Conservation (phyloP, 257 asterid species). For the Verbena officinalis region DNA sequence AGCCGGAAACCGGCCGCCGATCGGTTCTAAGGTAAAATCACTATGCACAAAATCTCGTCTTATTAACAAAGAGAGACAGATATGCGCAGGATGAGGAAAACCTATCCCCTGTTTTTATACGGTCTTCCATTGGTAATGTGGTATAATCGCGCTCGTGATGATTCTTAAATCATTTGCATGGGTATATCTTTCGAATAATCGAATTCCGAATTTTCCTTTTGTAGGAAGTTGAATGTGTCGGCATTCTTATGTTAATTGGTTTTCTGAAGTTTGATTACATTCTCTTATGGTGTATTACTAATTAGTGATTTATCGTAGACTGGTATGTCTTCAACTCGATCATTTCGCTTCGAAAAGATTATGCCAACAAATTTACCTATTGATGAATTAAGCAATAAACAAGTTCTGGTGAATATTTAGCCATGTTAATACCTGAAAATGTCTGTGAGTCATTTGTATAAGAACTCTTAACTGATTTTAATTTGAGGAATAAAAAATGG, state of each 20-base stretch:
- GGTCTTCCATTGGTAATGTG: no score
- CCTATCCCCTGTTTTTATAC: no score
- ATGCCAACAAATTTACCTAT: not conserved
- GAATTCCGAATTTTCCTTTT: not conserved
- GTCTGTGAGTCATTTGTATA: no score
- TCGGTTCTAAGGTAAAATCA: conserved; percentile 34
- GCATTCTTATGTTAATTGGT: not conserved
- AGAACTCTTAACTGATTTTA: no score
- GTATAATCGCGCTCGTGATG: not conserved
- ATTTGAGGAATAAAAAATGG: no score
- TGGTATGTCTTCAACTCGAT: not conserved
- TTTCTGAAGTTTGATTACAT: not conserved
- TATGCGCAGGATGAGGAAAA: no score
- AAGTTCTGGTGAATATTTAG: not conserved
- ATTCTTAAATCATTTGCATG: conserved; percentile 15
- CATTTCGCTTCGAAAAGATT: conserved; percentile 9
- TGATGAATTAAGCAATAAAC: not conserved
- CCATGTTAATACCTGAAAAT: conserved; percentile 1
- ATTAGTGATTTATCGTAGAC: not conserved
- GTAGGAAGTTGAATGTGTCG: conserved; percentile 8
- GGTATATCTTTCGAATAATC: not conserved
- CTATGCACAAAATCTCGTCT: no score
- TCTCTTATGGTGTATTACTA: not conserved
- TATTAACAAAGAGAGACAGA: no score
- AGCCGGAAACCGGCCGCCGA: conserved; percentile 30